A percentile compares a stretch with the other conserved stretches of the same genome.
Evolutionary conservation across 495 filamentous ascomycete genomes (phyloP).

Genomic region (Alectoria sarmentosa): DNA sequence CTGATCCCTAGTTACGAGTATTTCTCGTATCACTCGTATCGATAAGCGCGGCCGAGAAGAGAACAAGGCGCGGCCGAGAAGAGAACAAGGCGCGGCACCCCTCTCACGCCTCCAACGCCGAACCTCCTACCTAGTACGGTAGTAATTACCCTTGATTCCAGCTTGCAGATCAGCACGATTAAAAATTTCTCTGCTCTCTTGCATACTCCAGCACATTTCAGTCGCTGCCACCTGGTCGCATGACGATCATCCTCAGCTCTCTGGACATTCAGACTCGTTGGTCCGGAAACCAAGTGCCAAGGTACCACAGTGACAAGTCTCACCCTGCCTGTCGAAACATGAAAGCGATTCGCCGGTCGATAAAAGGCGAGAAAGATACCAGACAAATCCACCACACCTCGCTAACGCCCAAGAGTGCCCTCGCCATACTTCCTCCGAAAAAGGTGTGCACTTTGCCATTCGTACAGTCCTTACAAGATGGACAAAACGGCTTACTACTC

Average conservation of each 20-base stretch:
- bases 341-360: conserved; percentile 53
- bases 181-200: not conserved
- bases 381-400: conserved; percentile 68
- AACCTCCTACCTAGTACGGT: not conserved
- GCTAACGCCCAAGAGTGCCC: conserved; percentile 86
- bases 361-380: conserved; percentile 76
- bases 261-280: conserved; percentile 7
- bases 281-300: conserved; percentile 12
- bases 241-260: conserved; percentile 11
- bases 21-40: not conserved
- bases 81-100: conserved; percentile 3
- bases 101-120: not conserved
- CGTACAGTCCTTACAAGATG: not conserved
- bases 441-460: conserved; percentile 57
- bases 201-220: not conserved
- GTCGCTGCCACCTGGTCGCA: conserved; percentile 6
- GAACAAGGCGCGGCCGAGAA: not conserved
- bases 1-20: not conserved
- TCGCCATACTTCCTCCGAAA: conserved; percentile 92
- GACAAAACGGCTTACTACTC: not conserved
- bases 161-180: not conserved
- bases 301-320: not conserved
- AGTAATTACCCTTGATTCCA: not conserved
- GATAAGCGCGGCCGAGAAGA: conserved; percentile 1
- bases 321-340: conserved; percentile 1